phyloP scores from a whole-genome alignment of 2,329 filamentous ascomycete genomes.

The Aureobasidium sp. region DNA sequence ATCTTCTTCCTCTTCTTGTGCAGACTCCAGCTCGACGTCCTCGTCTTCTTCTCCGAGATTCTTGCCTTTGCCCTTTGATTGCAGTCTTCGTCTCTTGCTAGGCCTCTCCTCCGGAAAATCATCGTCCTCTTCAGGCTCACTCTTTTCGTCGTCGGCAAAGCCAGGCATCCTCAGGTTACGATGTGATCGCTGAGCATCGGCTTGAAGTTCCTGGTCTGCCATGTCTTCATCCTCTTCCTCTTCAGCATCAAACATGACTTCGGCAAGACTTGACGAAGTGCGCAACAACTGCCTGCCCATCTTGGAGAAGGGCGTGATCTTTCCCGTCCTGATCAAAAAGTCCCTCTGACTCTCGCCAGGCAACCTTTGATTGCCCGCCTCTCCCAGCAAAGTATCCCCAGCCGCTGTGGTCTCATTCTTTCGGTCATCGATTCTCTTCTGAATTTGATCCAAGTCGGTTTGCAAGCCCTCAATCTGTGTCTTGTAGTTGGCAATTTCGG shows the following conservation, averaged over 20 bases:
- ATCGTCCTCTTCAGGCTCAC: constrained; percentile 23
- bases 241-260: constrained; percentile 74
- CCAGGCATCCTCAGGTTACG: constrained; percentile 41
- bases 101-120: constrained; percentile 30
- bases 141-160: constrained; percentile 30
- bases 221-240: constrained; percentile 48
- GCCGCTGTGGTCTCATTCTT: constrained; percentile 38
- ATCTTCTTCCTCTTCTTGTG: constrained; percentile 32
- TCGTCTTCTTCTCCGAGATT: constrained; percentile 15
- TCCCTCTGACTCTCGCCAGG: constrained; percentile 78
- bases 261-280: constrained; percentile 60
- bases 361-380: constrained; percentile 49
- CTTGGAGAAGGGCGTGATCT: constrained; percentile 91
- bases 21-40: constrained; percentile 14
- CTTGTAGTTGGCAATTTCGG: constrained; percentile 58
- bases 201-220: constrained; percentile 19
- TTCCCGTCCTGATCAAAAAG: constrained; percentile 88
- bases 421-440: constrained; percentile 68
- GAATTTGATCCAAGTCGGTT: constrained; percentile 70
- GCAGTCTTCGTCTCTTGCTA: constrained; percentile 34
- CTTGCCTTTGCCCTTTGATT: constrained; percentile 18
- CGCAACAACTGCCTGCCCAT: constrained; percentile 57
- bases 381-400: constrained; percentile 31
- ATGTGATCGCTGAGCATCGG: constrained; percentile 33
- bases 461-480: constrained; percentile 55